Evolutionary conservation across 2,329 filamentous ascomycete species (phyloP).

Genomic region (Helicocarpus griseus): DNA sequence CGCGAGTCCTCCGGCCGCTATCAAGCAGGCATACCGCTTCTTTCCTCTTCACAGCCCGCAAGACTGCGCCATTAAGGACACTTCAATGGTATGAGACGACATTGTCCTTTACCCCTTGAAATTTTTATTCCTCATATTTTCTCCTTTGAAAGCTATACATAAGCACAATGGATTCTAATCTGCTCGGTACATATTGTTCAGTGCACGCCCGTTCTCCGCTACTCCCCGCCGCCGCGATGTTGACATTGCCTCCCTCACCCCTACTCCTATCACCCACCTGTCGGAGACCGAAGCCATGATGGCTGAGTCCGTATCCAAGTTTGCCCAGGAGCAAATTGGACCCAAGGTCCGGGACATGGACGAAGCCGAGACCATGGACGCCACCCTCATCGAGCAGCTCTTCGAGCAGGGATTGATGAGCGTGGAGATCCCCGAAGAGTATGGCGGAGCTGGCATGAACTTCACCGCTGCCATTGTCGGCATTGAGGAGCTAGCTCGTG

Average conservation of each 20-base stretch:
- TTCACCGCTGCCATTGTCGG: slow-evolving; percentile 93
- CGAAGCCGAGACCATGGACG: slow-evolving; percentile 90
- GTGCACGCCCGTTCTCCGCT: slow-evolving; percentile 49
- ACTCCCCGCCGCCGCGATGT: slow-evolving; percentile 47
- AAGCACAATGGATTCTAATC: not conserved
- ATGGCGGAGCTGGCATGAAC: slow-evolving; percentile 95
- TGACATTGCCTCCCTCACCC: slow-evolving; percentile 67
- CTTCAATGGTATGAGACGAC: slow-evolving; percentile 32
- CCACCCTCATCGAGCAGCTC: slow-evolving; percentile 73
- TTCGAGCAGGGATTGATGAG: slow-evolving; percentile 98
- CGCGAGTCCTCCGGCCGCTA: slow-evolving; percentile 37
- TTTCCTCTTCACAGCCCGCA: slow-evolving; percentile 30
- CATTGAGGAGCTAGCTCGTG: slow-evolving; percentile 89
- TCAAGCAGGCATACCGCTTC: slow-evolving; percentile 29
- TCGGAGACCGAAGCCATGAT: slow-evolving; percentile 85
- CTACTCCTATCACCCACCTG: slow-evolving; percentile 86
- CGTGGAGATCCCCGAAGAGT: slow-evolving; percentile 95
- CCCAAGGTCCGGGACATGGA: slow-evolving; percentile 96
- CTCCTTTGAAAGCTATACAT: not conserved
- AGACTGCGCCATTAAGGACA: slow-evolving; percentile 27
- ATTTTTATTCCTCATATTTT: too few relatives aligned
- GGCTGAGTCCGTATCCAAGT: slow-evolving; percentile 82
- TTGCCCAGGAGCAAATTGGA: slow-evolving; percentile 77
- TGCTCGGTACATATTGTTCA: slow-evolving; percentile 13
- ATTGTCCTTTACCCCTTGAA: too few relatives aligned